phyloP scores from a whole-genome alignment of 805 yeast genomes.

The Huiozyma sinensis region DNA sequence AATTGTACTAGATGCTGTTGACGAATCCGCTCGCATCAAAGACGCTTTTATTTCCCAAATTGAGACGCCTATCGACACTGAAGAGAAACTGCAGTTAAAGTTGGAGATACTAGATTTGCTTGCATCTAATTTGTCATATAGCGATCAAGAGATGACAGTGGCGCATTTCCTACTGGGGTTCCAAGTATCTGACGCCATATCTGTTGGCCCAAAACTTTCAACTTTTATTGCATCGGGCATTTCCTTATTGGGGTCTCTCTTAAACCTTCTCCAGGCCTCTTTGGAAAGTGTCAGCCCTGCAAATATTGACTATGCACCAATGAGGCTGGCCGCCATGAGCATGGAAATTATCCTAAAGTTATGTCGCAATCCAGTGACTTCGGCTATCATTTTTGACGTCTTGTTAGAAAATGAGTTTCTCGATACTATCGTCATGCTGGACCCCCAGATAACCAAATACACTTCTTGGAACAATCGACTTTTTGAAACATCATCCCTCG shows the following conservation, averaged over 20 bases:
- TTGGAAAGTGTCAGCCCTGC: conserved; percentile 32
- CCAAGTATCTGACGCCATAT: conserved; percentile 39
- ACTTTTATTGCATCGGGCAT: conserved; percentile 45
- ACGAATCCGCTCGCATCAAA: conserved; percentile 67
- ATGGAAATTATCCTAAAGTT: conserved; percentile 56
- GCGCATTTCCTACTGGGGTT: conserved; percentile 77
- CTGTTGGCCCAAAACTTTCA: conserved; percentile 35
- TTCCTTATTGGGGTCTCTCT: conserved; percentile 47
- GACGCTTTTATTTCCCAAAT: conserved; percentile 63
- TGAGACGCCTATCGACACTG: conserved; percentile 34
- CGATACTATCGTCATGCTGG: conserved; percentile 38
- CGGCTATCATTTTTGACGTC: conserved; percentile 38
- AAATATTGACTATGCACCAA: conserved; percentile 42
- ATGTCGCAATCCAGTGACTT: conserved; percentile 45
- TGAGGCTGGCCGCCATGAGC: conserved; percentile 45
- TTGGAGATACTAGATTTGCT: conserved; percentile 50
- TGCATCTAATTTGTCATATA: conserved; percentile 35
- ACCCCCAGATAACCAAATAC: conserved; percentile 42
- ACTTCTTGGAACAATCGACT: conserved; percentile 46
- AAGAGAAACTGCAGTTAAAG: conserved; percentile 39
- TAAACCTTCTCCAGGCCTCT: conserved; percentile 40
- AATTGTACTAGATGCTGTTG: conserved; percentile 61
- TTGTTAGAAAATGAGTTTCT: conserved; percentile 46
- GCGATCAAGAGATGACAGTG: conserved; percentile 38
- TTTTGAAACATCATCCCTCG: conserved; percentile 29